Base-by-base conservation (phyloP, 1,284 basidiomycete species). In the Microbotryum intermedium region DNA sequence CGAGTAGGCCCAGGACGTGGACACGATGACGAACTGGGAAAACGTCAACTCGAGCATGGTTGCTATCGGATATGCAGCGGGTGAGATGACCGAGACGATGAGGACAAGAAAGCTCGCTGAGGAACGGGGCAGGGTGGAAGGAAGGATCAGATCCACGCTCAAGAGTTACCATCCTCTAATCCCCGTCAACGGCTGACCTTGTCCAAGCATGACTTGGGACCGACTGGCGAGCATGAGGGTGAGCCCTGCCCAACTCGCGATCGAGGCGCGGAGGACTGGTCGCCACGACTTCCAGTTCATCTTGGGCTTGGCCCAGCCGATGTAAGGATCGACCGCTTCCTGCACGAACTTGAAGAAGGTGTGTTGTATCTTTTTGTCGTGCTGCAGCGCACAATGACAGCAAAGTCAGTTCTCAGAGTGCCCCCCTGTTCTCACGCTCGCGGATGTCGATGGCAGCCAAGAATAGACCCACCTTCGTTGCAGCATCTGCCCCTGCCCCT, bases 191-290 rank as follows among this genome's bases (percentile, higher is more conserved):
- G 7, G 13, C 26, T 3, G 16, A 25, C 9, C 16, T 4, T 5
- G 20, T 21, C 16, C 2, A 11, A 26, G 29, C 26, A 43, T 25
- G 6, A 45, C 2, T 5, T 13, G n/a, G 2, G n/a, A 10, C 11
- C 21, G 21, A 46, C 16, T 3, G 18, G 29, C 4, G 46, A 25
- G n/a, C 6, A 39, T 53, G 20, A 68, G 54, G 2, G 66, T 18
- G 4, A 68, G 29, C 0, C 67, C 67, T 34, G 62, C 61, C 67
- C 67, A 68, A 6, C 60, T 60, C 25, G 64, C 55, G 16, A 68
- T 39, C 20, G 56, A 52, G 18, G 61, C 28, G 1, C 67, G 43
- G 3, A 65, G 2, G 21, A 60, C 62, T 5, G 63, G 62, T n/a
- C 62, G 45, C 18, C 51, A n/a, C 0, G 62, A 60, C 34, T 67